Evolutionary conservation across 371 early-diverging fungal species (phyloP).

Genomic region (Lichtheimia hyalospora): DNA sequence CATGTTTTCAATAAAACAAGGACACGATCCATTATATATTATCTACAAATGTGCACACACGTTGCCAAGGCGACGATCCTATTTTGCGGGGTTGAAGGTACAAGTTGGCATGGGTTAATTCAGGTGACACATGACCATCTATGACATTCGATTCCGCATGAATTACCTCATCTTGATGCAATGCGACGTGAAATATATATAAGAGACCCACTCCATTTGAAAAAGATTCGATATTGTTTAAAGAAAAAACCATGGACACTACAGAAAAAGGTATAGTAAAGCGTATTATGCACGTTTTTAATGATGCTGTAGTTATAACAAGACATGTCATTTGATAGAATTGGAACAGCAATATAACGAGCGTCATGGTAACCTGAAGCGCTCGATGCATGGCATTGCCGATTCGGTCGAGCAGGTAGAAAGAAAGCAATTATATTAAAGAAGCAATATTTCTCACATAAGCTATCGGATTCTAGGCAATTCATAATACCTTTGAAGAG

Average conservation of each 20-base stretch:
- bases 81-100: too few relatives aligned
- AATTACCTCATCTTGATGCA: neutral
- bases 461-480: slow-evolving; percentile 1
- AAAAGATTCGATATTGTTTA: neutral
- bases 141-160: neutral
- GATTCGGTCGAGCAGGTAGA: slow-evolving; percentile 7
- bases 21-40: too few relatives aligned
- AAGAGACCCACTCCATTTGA: neutral
- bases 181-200: neutral
- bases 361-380: slow-evolving; percentile 5
- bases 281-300: neutral
- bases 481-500: slow-evolving; percentile 7
- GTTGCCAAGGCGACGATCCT: too few relatives aligned
- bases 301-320: neutral
- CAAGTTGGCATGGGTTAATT: neutral
- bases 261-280: slow-evolving; percentile 5
- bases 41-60: too few relatives aligned
- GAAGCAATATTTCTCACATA: too few relatives aligned
- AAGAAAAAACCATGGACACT: slow-evolving; percentile 2
- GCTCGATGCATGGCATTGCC: slow-evolving; percentile 3
- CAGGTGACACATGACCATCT: neutral
- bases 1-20: too few relatives aligned
- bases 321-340: neutral
- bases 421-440: too few relatives aligned
- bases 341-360: slow-evolving; percentile 4